Evolutionary conservation across 441 rosid genomes (phyloP), one percentile per base, ranked within the genome.

Genomic region (Biscutella auriculata): DNA sequence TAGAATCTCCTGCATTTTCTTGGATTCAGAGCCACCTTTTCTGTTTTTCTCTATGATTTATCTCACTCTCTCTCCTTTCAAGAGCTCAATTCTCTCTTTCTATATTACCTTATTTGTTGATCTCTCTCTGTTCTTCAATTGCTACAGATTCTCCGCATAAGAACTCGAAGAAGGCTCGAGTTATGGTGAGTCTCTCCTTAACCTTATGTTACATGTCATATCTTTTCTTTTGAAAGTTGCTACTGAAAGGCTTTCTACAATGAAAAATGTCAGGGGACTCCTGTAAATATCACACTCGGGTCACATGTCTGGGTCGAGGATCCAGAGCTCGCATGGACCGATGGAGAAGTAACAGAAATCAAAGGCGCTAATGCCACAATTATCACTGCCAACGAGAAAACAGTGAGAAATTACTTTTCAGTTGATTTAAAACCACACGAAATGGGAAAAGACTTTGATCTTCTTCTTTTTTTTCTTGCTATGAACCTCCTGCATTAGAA

Each of bases 221-320:
- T 21, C 34, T 62, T 29, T 49, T 54, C 28, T 32, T 58, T 8
- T 37, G 27, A 59, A 59, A 23, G 32, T 32, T 29, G 27, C 23
- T 58, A 32, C 48, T 59, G 54, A 59, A 64, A 33, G 11, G 57
- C 23, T 47, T 46, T 35, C 32, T 55, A 40, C 64, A 62, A 44
- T 63, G 7, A 45, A 44, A 11, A 29, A 35, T 44, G 39, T 61
- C 25, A 70, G 74, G 74, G 74, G 53, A 70, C 85, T 61, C 76
- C 87, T 3, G 83, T 75, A 28, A 79, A 81, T 63, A 77, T 86
- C 62, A 74, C 78, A 37, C 87, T 83, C 12, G 84, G 91, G 65
- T 82, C 95, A 8, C 82, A 77, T 63, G 91, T 82, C 13, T 86
- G 95, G 95, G 75, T 52, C 19, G 87, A 82, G 69, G 84, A 86